phyloP scores from a whole-genome alignment of 139 green algal species.

The Spirogloea muscicola region DNA sequence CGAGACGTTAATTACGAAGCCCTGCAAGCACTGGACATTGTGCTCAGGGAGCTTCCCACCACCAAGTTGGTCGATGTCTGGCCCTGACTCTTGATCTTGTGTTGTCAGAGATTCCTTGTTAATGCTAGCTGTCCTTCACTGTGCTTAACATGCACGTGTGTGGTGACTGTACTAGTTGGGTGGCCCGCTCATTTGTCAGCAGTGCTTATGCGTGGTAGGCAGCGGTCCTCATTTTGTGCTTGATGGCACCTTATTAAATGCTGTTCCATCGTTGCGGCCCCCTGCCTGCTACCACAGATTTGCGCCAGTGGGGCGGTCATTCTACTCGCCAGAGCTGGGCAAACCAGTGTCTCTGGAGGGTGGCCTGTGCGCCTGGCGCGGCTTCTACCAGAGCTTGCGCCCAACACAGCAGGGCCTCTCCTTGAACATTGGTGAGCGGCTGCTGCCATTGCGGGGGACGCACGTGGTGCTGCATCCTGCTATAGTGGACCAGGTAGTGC shows the following conservation, averaged over 20 bases:
- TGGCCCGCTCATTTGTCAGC: no score
- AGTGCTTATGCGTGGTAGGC: no score
- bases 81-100: no score
- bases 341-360: neutral
- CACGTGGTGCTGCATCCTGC: slow-evolving; percentile 1
- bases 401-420: slow-evolving; percentile 7
- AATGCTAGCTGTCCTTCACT: no score
- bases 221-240: no score
- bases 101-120: no score
- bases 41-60: slow-evolving; percentile 2
- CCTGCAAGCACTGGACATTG: slow-evolving; percentile 9
- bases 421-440: neutral
- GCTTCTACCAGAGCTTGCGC: slow-evolving; percentile 12
- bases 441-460: neutral
- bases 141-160: no score
- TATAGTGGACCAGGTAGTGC: no score
- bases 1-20: neutral
- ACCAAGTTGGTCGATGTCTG: no score
- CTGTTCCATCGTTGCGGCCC: no score
- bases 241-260: no score
- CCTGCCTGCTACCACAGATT: neutral
- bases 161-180: no score
- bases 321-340: neutral
- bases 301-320: slow-evolving; percentile 3
- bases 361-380: slow-evolving; percentile 1